Percentiles rank a stretch among this genome's conserved stretches.
Conservation (phyloP, 345 rosid species). For the Eucalyptus erythrocorys region DNA sequence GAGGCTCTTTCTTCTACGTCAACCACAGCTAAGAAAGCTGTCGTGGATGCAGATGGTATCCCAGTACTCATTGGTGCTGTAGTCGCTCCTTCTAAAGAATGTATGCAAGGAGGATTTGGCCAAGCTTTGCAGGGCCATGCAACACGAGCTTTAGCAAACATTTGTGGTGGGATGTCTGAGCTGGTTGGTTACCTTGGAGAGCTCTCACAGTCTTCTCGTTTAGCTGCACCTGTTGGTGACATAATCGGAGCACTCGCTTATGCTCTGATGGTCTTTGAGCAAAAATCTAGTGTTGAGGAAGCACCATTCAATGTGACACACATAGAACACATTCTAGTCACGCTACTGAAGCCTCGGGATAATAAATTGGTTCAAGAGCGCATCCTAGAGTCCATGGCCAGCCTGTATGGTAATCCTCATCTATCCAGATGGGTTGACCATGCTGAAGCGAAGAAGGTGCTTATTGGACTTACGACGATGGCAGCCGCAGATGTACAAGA, state of each 20-base stretch:
- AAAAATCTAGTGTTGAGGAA: constrained; percentile 30
- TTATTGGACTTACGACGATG: constrained; percentile 69
- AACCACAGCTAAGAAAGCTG: constrained; percentile 39
- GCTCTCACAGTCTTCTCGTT: constrained; percentile 56
- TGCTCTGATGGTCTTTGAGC: constrained; percentile 60
- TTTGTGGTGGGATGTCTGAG: constrained; percentile 67
- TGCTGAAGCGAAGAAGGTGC: constrained; percentile 78
- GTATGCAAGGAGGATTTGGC: constrained; percentile 52
- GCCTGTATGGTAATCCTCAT: constrained; percentile 61
- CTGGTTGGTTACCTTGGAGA: constrained; percentile 57
- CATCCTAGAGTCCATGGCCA: constrained; percentile 86
- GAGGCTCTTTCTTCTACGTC: constrained; percentile 73
- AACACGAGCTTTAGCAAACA: constrained; percentile 65
- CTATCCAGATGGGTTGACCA: constrained; percentile 40
- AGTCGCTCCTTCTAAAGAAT: constrained; percentile 78
- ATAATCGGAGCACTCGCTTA: constrained; percentile 79
- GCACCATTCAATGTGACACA: constrained; percentile 42
- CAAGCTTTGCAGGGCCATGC: constrained; percentile 56
- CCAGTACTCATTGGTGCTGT: constrained; percentile 62
- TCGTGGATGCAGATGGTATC: constrained; percentile 53
- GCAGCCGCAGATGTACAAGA: constrained; percentile 60
- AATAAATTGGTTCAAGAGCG: constrained; percentile 65
- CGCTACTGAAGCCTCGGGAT: constrained; percentile 56
- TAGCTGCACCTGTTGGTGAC: constrained; percentile 68
- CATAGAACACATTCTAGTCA: constrained; percentile 49